Conservation (phyloP, 306 rosid species). For the Gillenia trifoliata region DNA sequence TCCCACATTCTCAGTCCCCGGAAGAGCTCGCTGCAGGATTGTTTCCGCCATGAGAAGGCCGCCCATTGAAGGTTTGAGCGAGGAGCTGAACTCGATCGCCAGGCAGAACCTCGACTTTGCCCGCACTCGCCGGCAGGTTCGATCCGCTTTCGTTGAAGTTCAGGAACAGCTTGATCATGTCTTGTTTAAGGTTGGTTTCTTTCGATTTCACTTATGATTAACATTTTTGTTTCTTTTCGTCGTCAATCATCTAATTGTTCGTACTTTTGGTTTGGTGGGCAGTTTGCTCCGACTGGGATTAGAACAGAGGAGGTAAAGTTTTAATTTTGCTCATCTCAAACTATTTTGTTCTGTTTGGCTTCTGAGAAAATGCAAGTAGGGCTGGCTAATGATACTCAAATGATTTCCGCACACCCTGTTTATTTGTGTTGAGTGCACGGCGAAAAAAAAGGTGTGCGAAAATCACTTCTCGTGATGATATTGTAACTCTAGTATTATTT, state of each 20-base stretch:
- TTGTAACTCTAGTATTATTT: too few relatives aligned
- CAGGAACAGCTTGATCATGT: constrained; percentile 62
- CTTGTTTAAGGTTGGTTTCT: constrained; percentile 54
- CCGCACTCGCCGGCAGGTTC: constrained; percentile 57
- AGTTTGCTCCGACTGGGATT: constrained; percentile 84
- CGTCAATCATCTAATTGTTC: not conserved
- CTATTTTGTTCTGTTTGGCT: not conserved
- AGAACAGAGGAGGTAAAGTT: constrained; percentile 65
- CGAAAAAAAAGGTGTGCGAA: too few relatives aligned
- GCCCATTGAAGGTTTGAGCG: constrained; percentile 53
- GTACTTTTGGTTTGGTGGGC: constrained; percentile 12
- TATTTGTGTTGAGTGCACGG: too few relatives aligned
- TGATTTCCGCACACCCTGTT: too few relatives aligned
- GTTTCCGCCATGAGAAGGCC: constrained; percentile 35
- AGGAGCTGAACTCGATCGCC: constrained; percentile 56
- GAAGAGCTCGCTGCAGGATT: constrained; percentile 6
- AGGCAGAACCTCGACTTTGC: constrained; percentile 54
- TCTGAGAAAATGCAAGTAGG: not conserved
- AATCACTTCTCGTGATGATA: too few relatives aligned
- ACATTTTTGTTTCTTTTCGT: not conserved
- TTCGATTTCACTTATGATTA: not conserved
- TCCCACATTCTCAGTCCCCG: not conserved
- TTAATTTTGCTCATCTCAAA: constrained; percentile 9
- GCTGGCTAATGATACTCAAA: not conserved
- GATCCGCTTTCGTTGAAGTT: constrained; percentile 45